A percentile compares a stretch with the other conserved stretches of the same genome.
Conservation (phyloP, 441 rosid species). For the Croton setiger region DNA sequence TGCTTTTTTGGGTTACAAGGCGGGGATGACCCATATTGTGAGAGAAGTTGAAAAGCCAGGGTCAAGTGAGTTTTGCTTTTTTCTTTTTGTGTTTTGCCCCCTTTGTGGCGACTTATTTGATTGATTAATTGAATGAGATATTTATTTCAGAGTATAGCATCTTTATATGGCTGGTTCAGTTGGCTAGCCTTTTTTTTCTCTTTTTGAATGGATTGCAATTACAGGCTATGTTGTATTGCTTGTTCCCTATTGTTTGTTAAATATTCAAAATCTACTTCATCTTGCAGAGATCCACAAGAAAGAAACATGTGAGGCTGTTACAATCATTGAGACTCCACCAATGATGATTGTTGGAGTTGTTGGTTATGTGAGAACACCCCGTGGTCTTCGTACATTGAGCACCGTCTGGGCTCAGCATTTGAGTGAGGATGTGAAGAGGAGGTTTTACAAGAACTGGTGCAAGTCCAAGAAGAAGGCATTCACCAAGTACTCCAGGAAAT, state of each 20-base stretch:
- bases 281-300: conserved; percentile 71
- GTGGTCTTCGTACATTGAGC: conserved; percentile 60
- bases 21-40: conserved; percentile 95
- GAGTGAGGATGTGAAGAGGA: conserved; percentile 81
- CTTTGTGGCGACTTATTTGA: neutral
- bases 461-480: conserved; percentile 96
- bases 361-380: conserved; percentile 72
- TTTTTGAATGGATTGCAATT: too few species aligned
- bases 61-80: conserved; percentile 35
- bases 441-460: conserved; percentile 87
- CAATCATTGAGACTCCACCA: conserved; percentile 75
- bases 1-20: conserved; percentile 91
- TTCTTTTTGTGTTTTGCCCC: neutral
- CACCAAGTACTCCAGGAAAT: conserved; percentile 57
- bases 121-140: conserved; percentile 50
- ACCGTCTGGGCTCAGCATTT: conserved; percentile 95
- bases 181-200: conserved; percentile 23
- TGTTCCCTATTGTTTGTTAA: neutral
- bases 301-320: conserved; percentile 87
- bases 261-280: neutral
- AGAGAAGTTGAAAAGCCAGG: conserved; percentile 92
- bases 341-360: conserved; percentile 86
- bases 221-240: neutral
- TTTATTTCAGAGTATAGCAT: neutral
- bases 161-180: conserved; percentile 24